Evolutionary conservation across 106 monocot species (phyloP).

Genomic region (Ottelia alismoides): DNA sequence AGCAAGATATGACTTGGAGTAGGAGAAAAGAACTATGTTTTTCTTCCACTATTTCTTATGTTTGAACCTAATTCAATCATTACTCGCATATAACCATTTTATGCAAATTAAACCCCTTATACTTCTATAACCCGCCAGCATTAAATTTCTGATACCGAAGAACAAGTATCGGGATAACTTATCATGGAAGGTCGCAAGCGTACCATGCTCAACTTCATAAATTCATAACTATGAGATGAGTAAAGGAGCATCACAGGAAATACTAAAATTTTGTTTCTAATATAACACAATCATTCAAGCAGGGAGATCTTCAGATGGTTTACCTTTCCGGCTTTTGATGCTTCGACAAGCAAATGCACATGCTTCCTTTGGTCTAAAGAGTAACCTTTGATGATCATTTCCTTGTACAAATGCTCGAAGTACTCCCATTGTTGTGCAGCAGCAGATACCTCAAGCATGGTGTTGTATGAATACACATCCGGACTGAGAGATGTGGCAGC

Average conservation of each 20-base stretch:
- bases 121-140: no score
- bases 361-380: conserved; percentile 42
- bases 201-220: neutral
- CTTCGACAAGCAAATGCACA: conserved; percentile 52
- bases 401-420: conserved; percentile 90
- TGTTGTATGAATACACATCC: conserved; percentile 55
- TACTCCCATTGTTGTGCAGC: conserved; percentile 89
- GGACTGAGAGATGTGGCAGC: conserved; percentile 17
- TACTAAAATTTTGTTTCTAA: neutral
- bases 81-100: no score
- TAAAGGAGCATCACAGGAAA: neutral
- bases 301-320: neutral
- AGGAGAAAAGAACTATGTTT: no score
- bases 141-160: neutral
- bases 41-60: no score
- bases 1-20: no score
- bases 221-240: neutral
- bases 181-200: no score
- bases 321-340: conserved; percentile 92
- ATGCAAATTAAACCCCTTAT: no score
- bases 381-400: conserved; percentile 62
- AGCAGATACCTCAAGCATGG: conserved; percentile 79
- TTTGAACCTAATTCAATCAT: no score
- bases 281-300: neutral
- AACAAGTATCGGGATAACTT: no score